Evolutionary conservation across 2,329 filamentous ascomycete genomes (phyloP).

Genomic region (Aaosphaeria arxii): DNA sequence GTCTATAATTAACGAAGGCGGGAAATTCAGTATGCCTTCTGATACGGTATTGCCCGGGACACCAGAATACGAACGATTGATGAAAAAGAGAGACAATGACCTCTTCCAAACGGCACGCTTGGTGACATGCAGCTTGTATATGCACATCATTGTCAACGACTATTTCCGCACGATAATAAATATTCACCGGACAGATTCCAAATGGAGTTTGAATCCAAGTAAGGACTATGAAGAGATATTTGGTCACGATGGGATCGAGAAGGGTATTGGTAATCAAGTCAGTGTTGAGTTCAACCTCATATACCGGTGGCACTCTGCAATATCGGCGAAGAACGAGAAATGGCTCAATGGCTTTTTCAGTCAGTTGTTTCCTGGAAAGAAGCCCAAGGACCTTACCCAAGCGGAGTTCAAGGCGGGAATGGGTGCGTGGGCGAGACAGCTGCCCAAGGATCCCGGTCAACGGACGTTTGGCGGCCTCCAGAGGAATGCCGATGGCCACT

Average conservation of each 20-base stretch:
- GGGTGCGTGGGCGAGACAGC: constrained; percentile 46
- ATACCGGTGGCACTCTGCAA: constrained; percentile 79
- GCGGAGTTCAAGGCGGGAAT: constrained; percentile 42
- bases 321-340: constrained; percentile 66
- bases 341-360: constrained; percentile 62
- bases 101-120: constrained; percentile 46
- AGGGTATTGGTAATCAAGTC: constrained; percentile 72
- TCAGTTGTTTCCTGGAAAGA: constrained; percentile 34
- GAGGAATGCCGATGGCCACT: constrained; percentile 40
- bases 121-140: constrained; percentile 45
- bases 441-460: constrained; percentile 53
- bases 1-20: too few relatives aligned
- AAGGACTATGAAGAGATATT: constrained; percentile 41
- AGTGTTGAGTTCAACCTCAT: constrained; percentile 81
- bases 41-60: too few relatives aligned
- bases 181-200: constrained; percentile 62
- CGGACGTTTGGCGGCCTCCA: constrained; percentile 42
- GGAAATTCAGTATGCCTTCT: too few relatives aligned
- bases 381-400: constrained; percentile 42
- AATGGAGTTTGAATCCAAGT: constrained; percentile 73
- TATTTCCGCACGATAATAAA: constrained; percentile 76
- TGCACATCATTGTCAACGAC: constrained; percentile 67
- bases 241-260: constrained; percentile 38
- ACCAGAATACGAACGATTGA: too few relatives aligned
- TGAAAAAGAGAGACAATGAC: constrained; percentile 29